Evolutionary conservation across 2,329 filamentous ascomycete species (phyloP), one percentile per base, ranked within the genome.

Genomic region (Xylariales sp.): DNA sequence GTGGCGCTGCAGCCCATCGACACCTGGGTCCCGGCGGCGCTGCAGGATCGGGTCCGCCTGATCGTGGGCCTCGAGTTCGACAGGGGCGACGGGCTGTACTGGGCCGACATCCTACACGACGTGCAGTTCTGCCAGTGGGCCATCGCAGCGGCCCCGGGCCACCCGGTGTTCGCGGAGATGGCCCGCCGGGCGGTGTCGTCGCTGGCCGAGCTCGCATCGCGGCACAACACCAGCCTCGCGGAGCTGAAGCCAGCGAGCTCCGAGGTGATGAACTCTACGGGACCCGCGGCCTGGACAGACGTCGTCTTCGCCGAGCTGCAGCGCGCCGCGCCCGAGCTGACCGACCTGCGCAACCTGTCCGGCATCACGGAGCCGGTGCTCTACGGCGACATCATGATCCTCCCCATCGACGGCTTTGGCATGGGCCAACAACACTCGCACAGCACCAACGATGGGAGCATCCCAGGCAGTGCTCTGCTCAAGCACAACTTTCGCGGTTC

Each of bases 11-110:
- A 58, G 51, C 59, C 63, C 8, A 50, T 65, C 23, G 47, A 52
- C 21, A 59, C 67, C 34, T 83, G 81, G 55, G 74, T 84, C 13
- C 78, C 79, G 51, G 58, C 21, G 33, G 14, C 40, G 4, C 12
- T 50, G 17, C 49, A 48, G 4, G 40, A 45, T 38, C 23, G 40
- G n/a, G 48, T 49, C 6, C 41, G 47, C 4, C 42, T 56, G 8
- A 37, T 62, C 14, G 44, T 61, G 4, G 58, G 56, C 6, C 49
- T 59, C 35, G 58, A 61, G 41, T 60, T 50, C 27, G 59, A 61
- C 40, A 45, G 50, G 23, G 48, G 46, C 3, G 47, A 59, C 29
- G 51, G 51, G 12, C 36, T 16, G 1, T 21, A 25, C 2, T 60
- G 56, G 55, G 46, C 41, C 5, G 51, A 59, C 13, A 56, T 58